These are phyloP conservation scores for Cyathus striatus DNA, from an alignment of 768 basidiomycete species.

Conservation along the genomic window DNA sequence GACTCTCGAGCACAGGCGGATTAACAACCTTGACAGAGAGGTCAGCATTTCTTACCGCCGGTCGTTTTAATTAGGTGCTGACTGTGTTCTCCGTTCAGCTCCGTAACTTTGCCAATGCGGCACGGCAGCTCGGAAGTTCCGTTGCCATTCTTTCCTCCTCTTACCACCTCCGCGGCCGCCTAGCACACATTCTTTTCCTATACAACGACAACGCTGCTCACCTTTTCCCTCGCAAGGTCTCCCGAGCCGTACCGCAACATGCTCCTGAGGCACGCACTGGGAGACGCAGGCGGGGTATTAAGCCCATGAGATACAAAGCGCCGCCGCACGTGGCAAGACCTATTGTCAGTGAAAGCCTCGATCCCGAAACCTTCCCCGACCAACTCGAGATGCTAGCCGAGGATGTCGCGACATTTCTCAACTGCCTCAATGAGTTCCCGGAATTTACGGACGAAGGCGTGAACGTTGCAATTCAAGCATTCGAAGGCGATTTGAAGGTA, in stretches of 20 bases:
- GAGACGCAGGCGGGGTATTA: constrained; percentile 25
- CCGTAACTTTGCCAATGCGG: constrained; percentile 71
- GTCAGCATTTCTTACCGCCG: constrained; percentile 20
- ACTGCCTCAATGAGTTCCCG: constrained; percentile 73
- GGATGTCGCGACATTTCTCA: constrained; percentile 65
- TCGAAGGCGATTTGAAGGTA: constrained; percentile 68
- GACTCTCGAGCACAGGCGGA: constrained; percentile 30
- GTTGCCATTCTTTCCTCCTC: constrained; percentile 74
- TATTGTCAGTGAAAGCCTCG: constrained; percentile 49
- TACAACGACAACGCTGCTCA: constrained; percentile 75
- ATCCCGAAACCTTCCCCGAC: constrained; percentile 61
- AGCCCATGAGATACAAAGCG: constrained; percentile 28
- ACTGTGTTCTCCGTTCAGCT: constrained; percentile 34
- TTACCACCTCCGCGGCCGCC: constrained; percentile 63
- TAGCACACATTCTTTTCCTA: constrained; percentile 63
- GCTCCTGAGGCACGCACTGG: constrained; percentile 19
- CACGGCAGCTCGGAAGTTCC: constrained; percentile 72
- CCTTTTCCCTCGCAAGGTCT: constrained; percentile 66
- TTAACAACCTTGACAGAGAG: constrained; percentile 63
- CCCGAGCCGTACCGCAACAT: constrained; percentile 34
- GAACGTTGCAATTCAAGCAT: constrained; percentile 60
- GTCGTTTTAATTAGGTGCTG: not conserved
- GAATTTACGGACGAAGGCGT: constrained; percentile 72
- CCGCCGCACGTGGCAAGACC: constrained; percentile 50
- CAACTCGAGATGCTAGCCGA: constrained; percentile 58